A percentile compares a stretch with the other conserved stretches of the same genome.
Evolutionary conservation across 345 rosid genomes (phyloP).

Genomic region (Aegle marmelos): DNA sequence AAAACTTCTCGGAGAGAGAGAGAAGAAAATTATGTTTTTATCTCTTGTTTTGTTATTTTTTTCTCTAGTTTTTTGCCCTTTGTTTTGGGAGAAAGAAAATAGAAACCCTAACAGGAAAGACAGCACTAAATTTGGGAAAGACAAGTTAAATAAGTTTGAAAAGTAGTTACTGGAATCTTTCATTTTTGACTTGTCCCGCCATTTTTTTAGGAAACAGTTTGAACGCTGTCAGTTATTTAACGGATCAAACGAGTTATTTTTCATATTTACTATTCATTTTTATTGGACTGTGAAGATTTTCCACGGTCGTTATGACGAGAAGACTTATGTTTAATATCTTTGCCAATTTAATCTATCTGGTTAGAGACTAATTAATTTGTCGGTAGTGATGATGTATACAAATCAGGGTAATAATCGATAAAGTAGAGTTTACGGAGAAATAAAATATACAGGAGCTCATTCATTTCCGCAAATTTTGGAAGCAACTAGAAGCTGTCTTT

Average conservation of each 20-base stretch:
- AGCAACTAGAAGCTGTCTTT: too few species aligned
- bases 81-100: conserved; percentile 4
- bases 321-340: too few species aligned
- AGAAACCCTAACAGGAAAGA: conserved; percentile 14
- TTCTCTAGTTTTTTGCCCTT: background rate
- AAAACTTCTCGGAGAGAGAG: background rate
- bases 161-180: conserved; percentile 5
- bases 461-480: too few species aligned
- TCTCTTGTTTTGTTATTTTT: background rate
- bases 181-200: conserved; percentile 20
- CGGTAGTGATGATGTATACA: too few species aligned
- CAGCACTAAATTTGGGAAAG: conserved; percentile 20
- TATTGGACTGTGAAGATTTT: background rate
- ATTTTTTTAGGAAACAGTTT: conserved; percentile 12
- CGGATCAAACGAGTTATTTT: background rate
- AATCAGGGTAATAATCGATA: too few species aligned
- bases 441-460: too few species aligned
- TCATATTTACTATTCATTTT: too few species aligned
- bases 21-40: background rate
- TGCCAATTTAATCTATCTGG: too few species aligned
- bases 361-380: too few species aligned
- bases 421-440: too few species aligned
- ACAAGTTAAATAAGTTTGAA: background rate
- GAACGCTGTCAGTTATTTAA: background rate
- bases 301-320: too few species aligned